Evolutionary conservation across 78 protist species (phyloP).

Genomic region (Dictyostelium capitatum): DNA sequence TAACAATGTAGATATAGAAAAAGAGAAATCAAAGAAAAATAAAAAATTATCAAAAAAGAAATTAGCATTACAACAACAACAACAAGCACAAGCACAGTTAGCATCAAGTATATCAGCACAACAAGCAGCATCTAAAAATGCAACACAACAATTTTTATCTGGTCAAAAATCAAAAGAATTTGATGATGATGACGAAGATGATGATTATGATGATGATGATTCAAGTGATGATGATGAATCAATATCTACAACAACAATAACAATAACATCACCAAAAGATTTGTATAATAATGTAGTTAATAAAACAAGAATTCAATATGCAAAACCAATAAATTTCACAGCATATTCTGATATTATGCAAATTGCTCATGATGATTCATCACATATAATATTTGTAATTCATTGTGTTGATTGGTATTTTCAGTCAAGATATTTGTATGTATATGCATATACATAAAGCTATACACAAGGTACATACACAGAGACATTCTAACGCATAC

Average conservation of each 20-base stretch:
- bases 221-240: slow-evolving; percentile 33
- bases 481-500: neutral
- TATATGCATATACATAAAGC: neutral
- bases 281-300: slow-evolving; percentile 12
- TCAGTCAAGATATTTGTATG: slow-evolving; percentile 20
- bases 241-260: neutral
- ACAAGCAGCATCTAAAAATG: neutral
- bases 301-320: neutral
- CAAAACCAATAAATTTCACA: slow-evolving; percentile 23
- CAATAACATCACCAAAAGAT: slow-evolving; percentile 47
- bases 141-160: neutral
- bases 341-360: slow-evolving; percentile 22
- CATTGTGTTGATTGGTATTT: slow-evolving; percentile 65
- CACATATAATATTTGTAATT: slow-evolving; percentile 51
- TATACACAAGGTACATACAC: neutral
- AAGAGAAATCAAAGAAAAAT: slow-evolving; percentile 7
- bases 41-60: slow-evolving; percentile 38
- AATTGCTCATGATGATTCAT: slow-evolving; percentile 57
- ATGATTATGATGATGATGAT: slow-evolving; percentile 44
- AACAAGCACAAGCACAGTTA: neutral
- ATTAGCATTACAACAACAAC: slow-evolving; percentile 42
- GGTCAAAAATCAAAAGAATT: neutral
- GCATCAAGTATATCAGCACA: neutral
- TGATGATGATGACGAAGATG: slow-evolving; percentile 41
- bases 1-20: neutral